A percentile compares a stretch with the other conserved stretches of the same genome.
phyloP scores from a whole-genome alignment of 305 asterid species.

The Coffea humblotiana region DNA sequence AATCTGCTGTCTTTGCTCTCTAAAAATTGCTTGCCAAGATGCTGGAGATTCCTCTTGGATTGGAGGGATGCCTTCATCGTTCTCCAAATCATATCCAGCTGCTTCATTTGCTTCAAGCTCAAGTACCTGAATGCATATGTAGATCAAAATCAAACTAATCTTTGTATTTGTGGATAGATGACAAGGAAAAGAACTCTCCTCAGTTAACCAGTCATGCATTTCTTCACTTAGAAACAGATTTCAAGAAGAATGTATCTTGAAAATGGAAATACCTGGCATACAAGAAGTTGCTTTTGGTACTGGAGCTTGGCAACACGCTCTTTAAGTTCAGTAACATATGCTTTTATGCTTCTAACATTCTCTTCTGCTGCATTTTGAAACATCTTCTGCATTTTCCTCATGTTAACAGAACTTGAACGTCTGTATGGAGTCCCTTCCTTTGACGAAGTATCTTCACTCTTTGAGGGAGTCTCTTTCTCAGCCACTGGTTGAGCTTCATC shows the following conservation, averaged over 20 bases:
- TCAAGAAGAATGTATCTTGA: background rate
- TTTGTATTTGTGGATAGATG: background rate
- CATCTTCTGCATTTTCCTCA: constrained; percentile 98
- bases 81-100: constrained; percentile 78
- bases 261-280: constrained; percentile 69
- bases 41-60: constrained; percentile 75
- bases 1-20: constrained; percentile 83
- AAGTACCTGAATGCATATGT: constrained; percentile 59
- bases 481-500: constrained; percentile 56
- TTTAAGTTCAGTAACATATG: constrained; percentile 95
- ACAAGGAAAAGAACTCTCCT: background rate
- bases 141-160: background rate
- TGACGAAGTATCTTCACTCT: constrained; percentile 76
- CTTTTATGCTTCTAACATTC: constrained; percentile 90
- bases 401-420: constrained; percentile 92
- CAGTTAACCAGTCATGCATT: background rate
- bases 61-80: constrained; percentile 44
- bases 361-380: constrained; percentile 98
- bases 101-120: constrained; percentile 96
- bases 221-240: background rate
- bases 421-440: constrained; percentile 89
- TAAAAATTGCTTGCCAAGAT: constrained; percentile 67
- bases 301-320: constrained; percentile 99
- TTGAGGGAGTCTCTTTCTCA: constrained; percentile 85
- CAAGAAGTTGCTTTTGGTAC: constrained; percentile 97